phyloP scores from a whole-genome alignment of 768 basidiomycete genomes.

The Tremella yokohamensis region DNA sequence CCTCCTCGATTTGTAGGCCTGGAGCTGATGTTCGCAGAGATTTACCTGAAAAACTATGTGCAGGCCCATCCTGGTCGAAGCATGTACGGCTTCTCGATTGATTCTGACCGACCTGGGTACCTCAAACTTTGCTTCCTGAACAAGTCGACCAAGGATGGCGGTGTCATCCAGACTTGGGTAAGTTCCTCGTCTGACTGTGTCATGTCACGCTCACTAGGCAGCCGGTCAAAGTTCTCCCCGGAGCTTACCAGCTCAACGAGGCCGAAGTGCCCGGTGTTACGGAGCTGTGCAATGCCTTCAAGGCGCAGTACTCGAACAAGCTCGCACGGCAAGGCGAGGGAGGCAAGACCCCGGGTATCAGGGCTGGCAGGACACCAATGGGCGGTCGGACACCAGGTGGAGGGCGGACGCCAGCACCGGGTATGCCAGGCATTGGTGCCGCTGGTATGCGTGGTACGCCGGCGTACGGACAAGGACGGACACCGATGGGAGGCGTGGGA shows the following conservation, averaged over 20 bases:
- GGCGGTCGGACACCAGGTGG: constrained; percentile 38
- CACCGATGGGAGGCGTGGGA: constrained; percentile 22
- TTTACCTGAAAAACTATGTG: constrained; percentile 81
- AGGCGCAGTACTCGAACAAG: constrained; percentile 55
- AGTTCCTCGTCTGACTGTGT: constrained; percentile 35
- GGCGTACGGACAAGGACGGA: constrained; percentile 16
- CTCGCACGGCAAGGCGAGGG: constrained; percentile 36
- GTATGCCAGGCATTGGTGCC: constrained; percentile 8
- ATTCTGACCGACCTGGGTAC: constrained; percentile 84
- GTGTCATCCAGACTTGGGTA: constrained; percentile 88
- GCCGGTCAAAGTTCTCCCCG: constrained; percentile 51
- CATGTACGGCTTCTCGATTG: constrained; percentile 91
- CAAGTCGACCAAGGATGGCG: constrained; percentile 67
- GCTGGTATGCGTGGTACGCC: constrained; percentile 9
- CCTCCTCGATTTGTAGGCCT: neutral
- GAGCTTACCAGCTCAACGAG: constrained; percentile 75
- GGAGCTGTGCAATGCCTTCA: constrained; percentile 95
- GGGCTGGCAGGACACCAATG: constrained; percentile 38
- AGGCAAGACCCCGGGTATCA: constrained; percentile 46
- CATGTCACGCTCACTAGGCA: constrained; percentile 9
- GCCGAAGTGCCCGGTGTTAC: constrained; percentile 85
- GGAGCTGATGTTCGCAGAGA: constrained; percentile 60
- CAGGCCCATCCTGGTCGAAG: constrained; percentile 90
- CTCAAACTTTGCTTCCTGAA: constrained; percentile 90
- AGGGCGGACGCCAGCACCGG: constrained; percentile 29